Percentiles rank a stretch among this genome's conserved stretches.
Conservation (phyloP, 805 yeast species). For the Jamesozyma spencerorum region DNA sequence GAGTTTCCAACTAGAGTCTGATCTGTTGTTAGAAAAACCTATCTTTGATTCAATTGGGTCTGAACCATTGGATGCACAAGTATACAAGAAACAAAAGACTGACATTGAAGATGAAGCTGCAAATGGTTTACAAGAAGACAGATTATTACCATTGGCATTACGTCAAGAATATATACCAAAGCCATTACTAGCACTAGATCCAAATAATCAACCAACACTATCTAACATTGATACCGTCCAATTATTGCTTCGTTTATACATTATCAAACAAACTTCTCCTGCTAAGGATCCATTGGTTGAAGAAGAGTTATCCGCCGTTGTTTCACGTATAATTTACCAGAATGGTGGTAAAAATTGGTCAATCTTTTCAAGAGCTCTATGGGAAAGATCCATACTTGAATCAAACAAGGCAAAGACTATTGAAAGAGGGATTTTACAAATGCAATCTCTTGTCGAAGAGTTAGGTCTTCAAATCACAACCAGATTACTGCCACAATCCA, state of each 20-base stretch:
- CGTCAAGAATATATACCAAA: constrained; percentile 56
- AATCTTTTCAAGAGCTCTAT: constrained; percentile 68
- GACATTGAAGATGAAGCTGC: constrained; percentile 5
- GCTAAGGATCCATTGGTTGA: constrained; percentile 59
- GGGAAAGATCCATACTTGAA: constrained; percentile 85
- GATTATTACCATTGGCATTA: constrained; percentile 53
- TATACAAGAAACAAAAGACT: constrained; percentile 29
- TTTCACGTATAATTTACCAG: constrained; percentile 58
- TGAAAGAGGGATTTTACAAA: constrained; percentile 88
- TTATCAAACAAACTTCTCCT: constrained; percentile 63
- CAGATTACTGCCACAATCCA: constrained; percentile 41
- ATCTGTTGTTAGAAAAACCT: constrained; percentile 67
- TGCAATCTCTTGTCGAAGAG: constrained; percentile 87
- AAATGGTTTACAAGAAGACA: constrained; percentile 30
- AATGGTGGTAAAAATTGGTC: constrained; percentile 45
- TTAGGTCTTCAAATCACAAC: constrained; percentile 58
- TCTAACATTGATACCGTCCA: constrained; percentile 66
- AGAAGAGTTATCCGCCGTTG: constrained; percentile 74
- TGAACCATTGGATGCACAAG: constrained; percentile 36
- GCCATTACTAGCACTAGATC: constrained; percentile 48
- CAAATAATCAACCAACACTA: constrained; percentile 72
- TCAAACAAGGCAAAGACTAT: constrained; percentile 73
- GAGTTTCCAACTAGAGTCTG: constrained; percentile 58
- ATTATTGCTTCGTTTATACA: constrained; percentile 55
- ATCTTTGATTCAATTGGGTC: constrained; percentile 52